A percentile compares a stretch with the other conserved stretches of the same genome.
phyloP scores from a whole-genome alignment of 2,329 filamentous ascomycete species.

The Rutstroemia sydowiana region DNA sequence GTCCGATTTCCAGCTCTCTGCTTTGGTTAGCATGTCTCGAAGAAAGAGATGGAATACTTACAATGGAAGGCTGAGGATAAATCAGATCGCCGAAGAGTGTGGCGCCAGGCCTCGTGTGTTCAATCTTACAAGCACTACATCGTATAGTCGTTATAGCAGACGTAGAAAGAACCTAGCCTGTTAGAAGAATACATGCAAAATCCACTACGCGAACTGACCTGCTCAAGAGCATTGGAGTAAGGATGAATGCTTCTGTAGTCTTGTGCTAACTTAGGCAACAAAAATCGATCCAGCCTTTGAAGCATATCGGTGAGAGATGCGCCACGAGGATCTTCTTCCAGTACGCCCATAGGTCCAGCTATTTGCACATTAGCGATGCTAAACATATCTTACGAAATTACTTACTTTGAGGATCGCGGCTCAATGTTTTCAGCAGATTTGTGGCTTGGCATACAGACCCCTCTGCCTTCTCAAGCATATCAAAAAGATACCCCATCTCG shows the following conservation, averaged over 20 bases:
- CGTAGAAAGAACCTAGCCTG: slow-evolving; percentile 53
- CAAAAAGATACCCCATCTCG: slow-evolving; percentile 90
- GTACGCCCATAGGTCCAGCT: slow-evolving; percentile 67
- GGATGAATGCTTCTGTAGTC: slow-evolving; percentile 67
- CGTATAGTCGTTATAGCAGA: slow-evolving; percentile 66
- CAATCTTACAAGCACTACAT: slow-evolving; percentile 81
- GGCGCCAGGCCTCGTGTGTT: slow-evolving; percentile 71
- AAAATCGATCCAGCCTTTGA: slow-evolving; percentile 77
- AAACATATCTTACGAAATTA: background rate
- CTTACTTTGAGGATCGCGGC: slow-evolving; percentile 67
- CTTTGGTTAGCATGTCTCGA: slow-evolving; percentile 12
- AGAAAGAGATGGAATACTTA: slow-evolving; percentile 12
- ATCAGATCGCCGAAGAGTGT: slow-evolving; percentile 80
- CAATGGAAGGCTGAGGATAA: slow-evolving; percentile 50
- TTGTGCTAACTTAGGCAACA: slow-evolving; percentile 71
- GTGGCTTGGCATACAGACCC: slow-evolving; percentile 94
- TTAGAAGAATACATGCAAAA: slow-evolving; percentile 19
- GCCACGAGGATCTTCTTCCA: slow-evolving; percentile 75
- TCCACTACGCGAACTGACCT: slow-evolving; percentile 37
- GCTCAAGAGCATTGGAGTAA: slow-evolving; percentile 59
- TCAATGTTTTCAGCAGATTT: slow-evolving; percentile 86
- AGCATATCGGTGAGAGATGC: slow-evolving; percentile 73
- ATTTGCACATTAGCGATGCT: slow-evolving; percentile 16
- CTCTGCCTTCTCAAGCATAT: slow-evolving; percentile 95
- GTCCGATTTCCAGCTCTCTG: slow-evolving; percentile 44